phyloP scores from a whole-genome alignment of 164 flowering plant genomes.

The Nymphaea colorata region DNA sequence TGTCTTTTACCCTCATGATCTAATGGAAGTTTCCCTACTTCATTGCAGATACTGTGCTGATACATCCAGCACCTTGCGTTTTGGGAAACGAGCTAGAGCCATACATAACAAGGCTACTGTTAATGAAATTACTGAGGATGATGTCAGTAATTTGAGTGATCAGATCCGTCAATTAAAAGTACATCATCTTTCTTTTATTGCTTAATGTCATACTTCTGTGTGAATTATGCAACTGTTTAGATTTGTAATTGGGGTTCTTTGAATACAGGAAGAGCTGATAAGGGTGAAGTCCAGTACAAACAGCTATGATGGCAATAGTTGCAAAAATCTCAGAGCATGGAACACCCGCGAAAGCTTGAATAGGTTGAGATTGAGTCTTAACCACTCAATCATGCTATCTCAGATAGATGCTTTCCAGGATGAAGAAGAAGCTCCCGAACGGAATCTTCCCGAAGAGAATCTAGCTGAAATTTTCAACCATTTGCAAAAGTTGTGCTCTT shows the following conservation, averaged over 20 bases:
- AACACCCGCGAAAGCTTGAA: conserved; percentile 79
- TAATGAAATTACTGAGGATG: conserved; percentile 90
- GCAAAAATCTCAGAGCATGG: conserved; percentile 25
- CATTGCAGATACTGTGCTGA: conserved; percentile 49
- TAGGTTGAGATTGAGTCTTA: conserved; percentile 78
- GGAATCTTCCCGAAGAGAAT: conserved; percentile 61
- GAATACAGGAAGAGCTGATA: conserved; percentile 84
- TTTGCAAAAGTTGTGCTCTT: conserved; percentile 33
- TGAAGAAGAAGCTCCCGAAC: conserved; percentile 38
- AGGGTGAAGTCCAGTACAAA: conserved; percentile 46
- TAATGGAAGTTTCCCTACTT: not conserved
- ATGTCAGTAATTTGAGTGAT: conserved; percentile 82
- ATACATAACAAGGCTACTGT: conserved; percentile 70
- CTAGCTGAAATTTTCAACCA: conserved; percentile 48
- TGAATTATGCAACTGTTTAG: too few relatives aligned
- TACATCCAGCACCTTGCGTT: conserved; percentile 78
- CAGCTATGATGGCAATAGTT: conserved; percentile 12
- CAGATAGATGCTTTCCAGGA: conserved; percentile 39
- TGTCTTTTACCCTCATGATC: not conserved
- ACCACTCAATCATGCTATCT: conserved; percentile 71
- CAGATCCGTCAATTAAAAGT: conserved; percentile 95
- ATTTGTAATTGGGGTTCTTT: too few relatives aligned
- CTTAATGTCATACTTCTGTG: too few relatives aligned
- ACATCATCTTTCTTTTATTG: conserved; percentile 1
- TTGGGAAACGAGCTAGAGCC: conserved; percentile 53